Evolutionary conservation across 257 asterid genomes (phyloP), one percentile per base, ranked within the genome.

Genomic region (Solanum acaule): DNA sequence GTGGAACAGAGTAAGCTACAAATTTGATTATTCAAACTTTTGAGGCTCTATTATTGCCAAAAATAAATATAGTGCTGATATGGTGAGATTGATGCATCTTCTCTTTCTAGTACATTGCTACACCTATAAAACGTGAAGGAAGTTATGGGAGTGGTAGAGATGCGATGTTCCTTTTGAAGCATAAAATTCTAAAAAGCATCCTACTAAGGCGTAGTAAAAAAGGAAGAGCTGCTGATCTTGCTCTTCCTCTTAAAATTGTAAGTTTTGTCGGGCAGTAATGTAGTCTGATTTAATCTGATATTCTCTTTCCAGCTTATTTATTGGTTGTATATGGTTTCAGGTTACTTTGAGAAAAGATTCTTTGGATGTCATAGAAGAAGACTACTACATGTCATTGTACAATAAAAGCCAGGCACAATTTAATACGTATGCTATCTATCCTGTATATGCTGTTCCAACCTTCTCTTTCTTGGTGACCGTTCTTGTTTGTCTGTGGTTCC

Each of bases 151-250:
- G 18, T 4, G 96, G 96, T 75, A 90, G 91, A 88, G 94, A 90
- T 91, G 98, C 98, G 42, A 96, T 96, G 99, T 82, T 94, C 89
- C 92, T 96, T 90, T 92, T 96, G 87, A 96, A 93, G 91, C 91
- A 95, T 88, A 95, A 95, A 93, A 90, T 96, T 79, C 85, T 96
- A 90, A 94, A 92, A 91, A 93, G 93, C 94, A 89, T 94, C 90
- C 89, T 96, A 88, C 89, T 96, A 73, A 93, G 99, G 86, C 98
- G 99, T 86, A 96, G 98, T 23, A 96, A 96, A 89, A 95, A 94
- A 91, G 99, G 98, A 90, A 94, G 99, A 93, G 98, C 98, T 85
- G 98, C 99, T 91, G 99, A 96, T 90, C 97, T 96, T 83, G 98
- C 99, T 3, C 98, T 96, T 86, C 98, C 99, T 35, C 94, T 95